Base-by-base conservation (phyloP, 768 basidiomycete species). In the Tephrocybe sp. region DNA sequence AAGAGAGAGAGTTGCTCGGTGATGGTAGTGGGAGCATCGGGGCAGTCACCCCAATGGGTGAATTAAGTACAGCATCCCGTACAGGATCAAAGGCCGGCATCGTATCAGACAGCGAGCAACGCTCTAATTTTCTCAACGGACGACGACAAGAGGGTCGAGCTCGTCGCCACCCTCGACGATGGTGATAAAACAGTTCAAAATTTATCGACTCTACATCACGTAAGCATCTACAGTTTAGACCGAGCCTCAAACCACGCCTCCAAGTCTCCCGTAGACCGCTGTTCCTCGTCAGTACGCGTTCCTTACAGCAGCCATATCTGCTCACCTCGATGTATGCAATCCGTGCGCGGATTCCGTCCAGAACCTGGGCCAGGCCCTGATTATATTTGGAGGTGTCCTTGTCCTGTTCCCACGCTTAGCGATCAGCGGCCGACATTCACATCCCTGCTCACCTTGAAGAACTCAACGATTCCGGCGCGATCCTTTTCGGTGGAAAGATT, bases 51-150 rank as follows among this genome's bases (percentile, higher is more conserved):
- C 77, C 74, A 59, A 82, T 66, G 25, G 88, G 88, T 35, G 86
- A 87, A 69, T 88, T 88, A 60, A 87, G 79, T 61, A 89, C 86
- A 54, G 89, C 89, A 77, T 91, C 89, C 66, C 89, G 80, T 54
- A 92, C 88, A 60, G 89, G 88, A 77, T 91, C 89, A 76, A 90
- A 89, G 50, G 80, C 80, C 58, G 88, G 84, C 84, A 85, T 84
- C 48, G 56, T 56, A 49, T 55, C 51, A 44, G 47, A 59, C 55
- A 51, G 51, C 41, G 58, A 54, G 45, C 43, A 55, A 48, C 39
- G 37, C 53, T 52, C 54, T 34, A 44, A 49, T 28, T 44, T 31
- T 48, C 40, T 46, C 51, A 51, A 53, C 26, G 19, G 46, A 34
- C 54, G 28, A 27, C 44, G 26, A 31, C 52, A 47, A 44, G 49